phyloP scores from a whole-genome alignment of 768 basidiomycete genomes.

The Strobilomyces confusus region DNA sequence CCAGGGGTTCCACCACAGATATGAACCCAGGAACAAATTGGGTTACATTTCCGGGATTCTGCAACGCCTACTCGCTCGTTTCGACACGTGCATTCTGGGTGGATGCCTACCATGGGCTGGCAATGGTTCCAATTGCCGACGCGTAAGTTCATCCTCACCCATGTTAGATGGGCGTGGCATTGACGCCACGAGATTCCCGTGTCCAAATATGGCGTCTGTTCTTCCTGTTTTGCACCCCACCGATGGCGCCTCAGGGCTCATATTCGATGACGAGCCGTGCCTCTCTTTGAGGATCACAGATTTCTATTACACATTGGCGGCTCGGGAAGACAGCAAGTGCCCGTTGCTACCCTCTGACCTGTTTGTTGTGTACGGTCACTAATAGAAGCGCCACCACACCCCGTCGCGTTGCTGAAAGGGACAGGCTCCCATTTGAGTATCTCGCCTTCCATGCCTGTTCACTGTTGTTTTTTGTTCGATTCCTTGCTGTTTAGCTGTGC shows the following conservation, averaged over 20 bases:
- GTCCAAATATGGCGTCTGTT: slow-evolving; percentile 1
- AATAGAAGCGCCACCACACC: slow-evolving; percentile 3
- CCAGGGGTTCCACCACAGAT: neutral
- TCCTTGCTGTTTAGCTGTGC: slow-evolving; percentile 1
- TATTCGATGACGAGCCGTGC: slow-evolving; percentile 9
- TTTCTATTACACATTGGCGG: slow-evolving; percentile 7
- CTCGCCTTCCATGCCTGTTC: slow-evolving; percentile 1
- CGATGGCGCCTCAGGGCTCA: slow-evolving; percentile 16
- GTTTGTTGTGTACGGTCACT: slow-evolving; percentile 6
- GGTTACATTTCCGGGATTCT: slow-evolving; percentile 29
- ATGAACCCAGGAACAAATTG: slow-evolving; percentile 1
- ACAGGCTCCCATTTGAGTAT: neutral
- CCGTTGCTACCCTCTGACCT: slow-evolving; percentile 20
- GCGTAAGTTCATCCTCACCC: slow-evolving; percentile 44
- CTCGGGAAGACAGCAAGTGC: slow-evolving; percentile 11
- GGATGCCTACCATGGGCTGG: slow-evolving; percentile 74
- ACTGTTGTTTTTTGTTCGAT: neutral
- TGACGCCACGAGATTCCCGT: slow-evolving; percentile 18
- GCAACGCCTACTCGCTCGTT: slow-evolving; percentile 53
- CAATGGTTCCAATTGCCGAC: slow-evolving; percentile 86
- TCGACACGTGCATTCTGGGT: slow-evolving; percentile 81
- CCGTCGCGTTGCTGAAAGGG: neutral
- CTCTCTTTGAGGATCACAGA: slow-evolving; percentile 17
- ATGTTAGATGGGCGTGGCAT: slow-evolving; percentile 6
- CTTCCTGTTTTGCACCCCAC: slow-evolving; percentile 3